These are phyloP conservation scores for Metschnikowia henanensis DNA, from an alignment of 805 yeast genomes.

Conservation along the genomic window DNA sequence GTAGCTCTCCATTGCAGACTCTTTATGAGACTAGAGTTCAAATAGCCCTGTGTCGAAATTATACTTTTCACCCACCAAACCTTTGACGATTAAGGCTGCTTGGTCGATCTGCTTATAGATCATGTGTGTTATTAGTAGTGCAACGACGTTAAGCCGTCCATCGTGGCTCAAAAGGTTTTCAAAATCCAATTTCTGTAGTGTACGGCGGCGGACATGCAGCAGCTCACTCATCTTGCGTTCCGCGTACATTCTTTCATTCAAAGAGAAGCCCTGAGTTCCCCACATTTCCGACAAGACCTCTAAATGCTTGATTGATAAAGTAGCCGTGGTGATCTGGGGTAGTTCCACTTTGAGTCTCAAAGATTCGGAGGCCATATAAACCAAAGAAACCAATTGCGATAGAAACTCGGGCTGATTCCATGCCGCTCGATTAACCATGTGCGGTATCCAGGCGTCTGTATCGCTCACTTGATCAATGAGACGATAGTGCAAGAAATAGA, in stretches of 20 bases:
- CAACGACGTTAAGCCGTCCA: conserved; percentile 29
- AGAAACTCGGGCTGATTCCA: conserved; percentile 29
- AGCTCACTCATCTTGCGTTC: conserved; percentile 9
- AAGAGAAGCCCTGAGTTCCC: conserved; percentile 25
- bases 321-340: conserved; percentile 34
- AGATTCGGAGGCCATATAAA: conserved; percentile 32
- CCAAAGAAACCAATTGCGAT: conserved; percentile 29
- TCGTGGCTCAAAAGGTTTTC: conserved; percentile 29
- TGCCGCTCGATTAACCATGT: conserved; percentile 28
- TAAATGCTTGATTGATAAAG: conserved; percentile 30
- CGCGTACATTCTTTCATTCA: conserved; percentile 27
- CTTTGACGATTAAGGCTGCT: conserved; percentile 27
- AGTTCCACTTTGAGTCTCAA: conserved; percentile 24
- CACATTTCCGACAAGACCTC: conserved; percentile 28
- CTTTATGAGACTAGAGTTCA: background rate
- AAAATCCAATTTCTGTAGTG: conserved; percentile 24
- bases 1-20: too few relatives aligned
- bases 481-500: conserved; percentile 25
- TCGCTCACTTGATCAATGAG: conserved; percentile 28
- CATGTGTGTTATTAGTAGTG: conserved; percentile 29
- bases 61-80: conserved; percentile 36
- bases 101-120: conserved; percentile 32
- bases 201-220: conserved; percentile 10
- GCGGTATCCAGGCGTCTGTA: conserved; percentile 29
- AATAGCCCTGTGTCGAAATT: conserved; percentile 18